A percentile compares a stretch with the other conserved stretches of the same genome.
Conservation (phyloP, 2,329 filamentous ascomycete genomes). For the Xenoacremonium recifei region DNA sequence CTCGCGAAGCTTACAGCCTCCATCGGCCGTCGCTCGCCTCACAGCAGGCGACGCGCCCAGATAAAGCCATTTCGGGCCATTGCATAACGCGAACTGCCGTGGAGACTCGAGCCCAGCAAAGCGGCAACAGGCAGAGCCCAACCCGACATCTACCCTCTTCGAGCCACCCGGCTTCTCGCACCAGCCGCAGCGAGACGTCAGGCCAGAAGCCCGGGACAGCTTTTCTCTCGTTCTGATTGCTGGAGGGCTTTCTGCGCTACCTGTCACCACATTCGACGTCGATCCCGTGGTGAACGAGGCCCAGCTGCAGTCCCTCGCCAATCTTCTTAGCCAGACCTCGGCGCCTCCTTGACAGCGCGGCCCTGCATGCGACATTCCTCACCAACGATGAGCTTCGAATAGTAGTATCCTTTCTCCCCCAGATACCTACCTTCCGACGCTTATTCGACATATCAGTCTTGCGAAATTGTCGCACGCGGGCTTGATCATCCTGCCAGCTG, state of each 20-base stretch:
- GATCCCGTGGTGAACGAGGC: conserved; percentile 16
- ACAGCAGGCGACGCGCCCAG: too few species aligned
- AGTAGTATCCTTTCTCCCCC: conserved; percentile 23
- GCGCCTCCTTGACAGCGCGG: conserved; percentile 23
- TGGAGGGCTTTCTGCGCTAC: too few species aligned
- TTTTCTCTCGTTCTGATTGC: too few species aligned
- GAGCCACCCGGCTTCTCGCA: not conserved
- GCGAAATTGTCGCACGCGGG: too few species aligned
- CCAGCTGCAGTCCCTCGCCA: conserved; percentile 25
- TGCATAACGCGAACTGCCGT: too few species aligned
- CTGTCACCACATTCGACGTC: too few species aligned
- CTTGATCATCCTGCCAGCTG: too few species aligned
- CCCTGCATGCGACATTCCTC: conserved; percentile 26
- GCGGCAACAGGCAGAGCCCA: conserved; percentile 7
- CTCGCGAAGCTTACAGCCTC: too few species aligned
- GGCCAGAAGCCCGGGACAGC: conserved; percentile 7
- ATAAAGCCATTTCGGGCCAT: too few species aligned
- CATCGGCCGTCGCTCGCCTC: too few species aligned
- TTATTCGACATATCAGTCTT: too few species aligned
- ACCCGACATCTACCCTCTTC: conserved; percentile 18
- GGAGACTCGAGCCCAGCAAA: conserved; percentile 17
- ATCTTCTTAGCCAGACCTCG: conserved; percentile 6
- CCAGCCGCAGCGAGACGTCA: not conserved
- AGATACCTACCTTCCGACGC: conserved; percentile 20
- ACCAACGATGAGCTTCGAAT: conserved; percentile 35